phyloP scores from a whole-genome alignment of 2,329 filamentous ascomycete species.

The Ophiocordyceps camponoti-leonardi region DNA sequence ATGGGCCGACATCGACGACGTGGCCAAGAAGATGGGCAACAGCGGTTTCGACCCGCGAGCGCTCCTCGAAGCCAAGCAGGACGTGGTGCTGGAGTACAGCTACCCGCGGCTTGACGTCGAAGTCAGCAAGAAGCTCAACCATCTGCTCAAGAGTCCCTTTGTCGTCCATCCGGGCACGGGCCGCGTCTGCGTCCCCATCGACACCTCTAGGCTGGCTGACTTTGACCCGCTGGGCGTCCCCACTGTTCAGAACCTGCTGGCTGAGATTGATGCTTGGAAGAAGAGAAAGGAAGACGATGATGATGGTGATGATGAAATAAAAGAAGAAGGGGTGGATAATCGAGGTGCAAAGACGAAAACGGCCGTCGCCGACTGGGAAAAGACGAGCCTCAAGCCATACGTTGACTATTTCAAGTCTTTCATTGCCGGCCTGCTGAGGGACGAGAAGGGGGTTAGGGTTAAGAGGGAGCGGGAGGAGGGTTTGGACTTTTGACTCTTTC shows the following conservation, averaged over 20 bases:
- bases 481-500: slow-evolving; percentile 30
- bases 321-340: slow-evolving; percentile 18
- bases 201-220: slow-evolving; percentile 51
- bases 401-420: slow-evolving; percentile 78
- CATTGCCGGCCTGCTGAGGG: slow-evolving; percentile 62
- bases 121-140: slow-evolving; percentile 94
- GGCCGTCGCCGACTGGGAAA: slow-evolving; percentile 72
- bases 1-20: slow-evolving; percentile 82
- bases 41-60: slow-evolving; percentile 55
- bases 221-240: slow-evolving; percentile 86
- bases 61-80: slow-evolving; percentile 80
- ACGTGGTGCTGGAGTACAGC: slow-evolving; percentile 92
- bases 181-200: slow-evolving; percentile 88
- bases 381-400: slow-evolving; percentile 87
- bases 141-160: slow-evolving; percentile 93
- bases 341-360: slow-evolving; percentile 21
- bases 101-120: slow-evolving; percentile 94
- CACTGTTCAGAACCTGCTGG: slow-evolving; percentile 65
- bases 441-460: slow-evolving; percentile 40
- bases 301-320: neutral
- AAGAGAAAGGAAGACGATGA: slow-evolving; percentile 10
- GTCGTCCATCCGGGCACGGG: slow-evolving; percentile 92
- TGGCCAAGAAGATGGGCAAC: slow-evolving; percentile 66
- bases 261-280: slow-evolving; percentile 75
- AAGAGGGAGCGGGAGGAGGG: slow-evolving; percentile 39